These are phyloP conservation scores for Leucogyrophana mollusca DNA, from an alignment of 768 basidiomycete species.

Conservation along the genomic window DNA sequence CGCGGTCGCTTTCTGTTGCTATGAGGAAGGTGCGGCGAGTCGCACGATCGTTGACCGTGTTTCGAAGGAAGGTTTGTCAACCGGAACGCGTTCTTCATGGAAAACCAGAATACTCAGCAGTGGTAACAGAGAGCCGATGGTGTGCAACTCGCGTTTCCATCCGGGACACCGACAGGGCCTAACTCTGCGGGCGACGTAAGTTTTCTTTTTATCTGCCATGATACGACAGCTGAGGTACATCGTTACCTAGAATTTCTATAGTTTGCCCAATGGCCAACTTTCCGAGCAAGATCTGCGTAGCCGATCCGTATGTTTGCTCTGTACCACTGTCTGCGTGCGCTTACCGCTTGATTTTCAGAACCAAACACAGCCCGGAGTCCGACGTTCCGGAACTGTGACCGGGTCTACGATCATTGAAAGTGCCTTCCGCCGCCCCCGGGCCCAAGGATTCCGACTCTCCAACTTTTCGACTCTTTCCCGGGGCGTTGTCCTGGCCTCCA, in stretches of 20 bases:
- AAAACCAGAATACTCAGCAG: no score
- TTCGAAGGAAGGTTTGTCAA: slow-evolving; percentile 23
- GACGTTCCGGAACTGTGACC: slow-evolving; percentile 26
- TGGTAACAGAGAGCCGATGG: no score
- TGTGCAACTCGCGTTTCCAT: no score
- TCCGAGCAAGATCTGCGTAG: slow-evolving; percentile 22
- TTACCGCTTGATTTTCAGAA: not conserved
- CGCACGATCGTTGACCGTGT: slow-evolving; percentile 15
- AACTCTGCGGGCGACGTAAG: slow-evolving; percentile 24
- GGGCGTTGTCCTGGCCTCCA: not conserved
- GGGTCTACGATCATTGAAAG: slow-evolving; percentile 11
- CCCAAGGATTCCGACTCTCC: slow-evolving; percentile 12
- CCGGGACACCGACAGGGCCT: slow-evolving; percentile 7
- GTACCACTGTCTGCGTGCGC: not conserved
- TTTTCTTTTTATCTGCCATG: not conserved
- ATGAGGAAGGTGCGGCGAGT: slow-evolving; percentile 22
- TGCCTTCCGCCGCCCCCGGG: slow-evolving; percentile 6
- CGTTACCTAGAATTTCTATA: slow-evolving; percentile 21
- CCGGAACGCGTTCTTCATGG: no score
- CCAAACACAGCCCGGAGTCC: slow-evolving; percentile 6
- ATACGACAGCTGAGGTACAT: not conserved
- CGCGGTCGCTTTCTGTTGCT: slow-evolving; percentile 12
- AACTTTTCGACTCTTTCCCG: slow-evolving; percentile 5
- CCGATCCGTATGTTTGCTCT: slow-evolving; percentile 11
- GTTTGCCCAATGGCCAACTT: slow-evolving; percentile 27